Evolutionary conservation across 2,329 filamentous ascomycete genomes (phyloP).

Genomic region (Cercospora citrullina): DNA sequence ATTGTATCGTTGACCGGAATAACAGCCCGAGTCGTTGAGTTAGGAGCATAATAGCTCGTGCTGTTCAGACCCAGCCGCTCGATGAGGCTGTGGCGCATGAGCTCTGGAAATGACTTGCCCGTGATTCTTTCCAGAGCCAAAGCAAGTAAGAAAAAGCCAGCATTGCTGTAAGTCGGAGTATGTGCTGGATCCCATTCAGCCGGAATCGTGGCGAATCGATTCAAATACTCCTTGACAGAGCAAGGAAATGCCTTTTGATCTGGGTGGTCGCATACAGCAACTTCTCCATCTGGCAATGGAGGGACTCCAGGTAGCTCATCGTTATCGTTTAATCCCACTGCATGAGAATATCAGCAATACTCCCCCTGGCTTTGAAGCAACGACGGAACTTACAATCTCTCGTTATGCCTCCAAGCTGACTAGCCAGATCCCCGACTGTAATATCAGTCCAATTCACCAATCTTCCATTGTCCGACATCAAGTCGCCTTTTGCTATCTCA

Average conservation of each 20-base stretch:
- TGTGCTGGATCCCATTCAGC: background rate
- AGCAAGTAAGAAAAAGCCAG: background rate
- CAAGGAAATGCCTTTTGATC: background rate
- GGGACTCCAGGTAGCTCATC: background rate
- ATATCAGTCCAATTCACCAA: background rate
- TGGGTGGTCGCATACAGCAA: background rate
- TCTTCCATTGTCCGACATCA: background rate
- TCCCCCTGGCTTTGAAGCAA: fast-evolving
- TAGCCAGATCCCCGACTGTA: background rate
- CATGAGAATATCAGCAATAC: background rate
- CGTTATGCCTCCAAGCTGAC: background rate
- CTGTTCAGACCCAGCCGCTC: background rate
- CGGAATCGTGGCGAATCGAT: background rate
- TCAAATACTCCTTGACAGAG: background rate
- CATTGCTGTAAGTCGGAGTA: background rate
- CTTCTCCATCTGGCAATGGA: background rate
- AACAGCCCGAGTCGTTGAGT: background rate
- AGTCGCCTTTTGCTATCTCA: background rate
- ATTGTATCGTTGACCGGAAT: background rate
- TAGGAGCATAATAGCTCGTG: background rate
- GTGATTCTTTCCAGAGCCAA: background rate
- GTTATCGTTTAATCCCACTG: background rate
- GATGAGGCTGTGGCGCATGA: background rate
- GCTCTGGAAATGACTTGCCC: background rate
- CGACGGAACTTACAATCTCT: background rate